A percentile compares a stretch with the other conserved stretches of the same genome.
phyloP scores from a whole-genome alignment of 495 filamentous ascomycete species.

The Penicillium coprophilum region DNA sequence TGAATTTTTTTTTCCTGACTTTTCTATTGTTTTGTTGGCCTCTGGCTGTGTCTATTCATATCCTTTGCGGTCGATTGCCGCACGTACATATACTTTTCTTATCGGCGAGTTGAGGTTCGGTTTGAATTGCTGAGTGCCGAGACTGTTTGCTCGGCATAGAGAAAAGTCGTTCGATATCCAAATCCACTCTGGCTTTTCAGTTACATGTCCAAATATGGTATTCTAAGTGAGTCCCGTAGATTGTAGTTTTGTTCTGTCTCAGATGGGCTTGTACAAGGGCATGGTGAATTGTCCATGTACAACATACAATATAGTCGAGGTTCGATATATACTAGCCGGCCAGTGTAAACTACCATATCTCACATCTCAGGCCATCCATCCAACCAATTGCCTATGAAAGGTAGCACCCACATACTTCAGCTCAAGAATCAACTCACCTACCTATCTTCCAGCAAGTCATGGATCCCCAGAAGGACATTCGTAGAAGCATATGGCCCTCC shows the following conservation, averaged over 20 bases:
- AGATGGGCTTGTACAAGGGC: not conserved
- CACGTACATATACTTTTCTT: conserved; percentile 26
- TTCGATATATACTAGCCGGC: not conserved
- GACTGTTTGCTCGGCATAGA: not conserved
- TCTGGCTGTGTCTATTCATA: conserved; percentile 16
- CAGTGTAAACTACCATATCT: not conserved
- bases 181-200: not conserved
- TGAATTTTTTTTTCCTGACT: conserved; percentile 3
- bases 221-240: not conserved
- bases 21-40: conserved; percentile 5
- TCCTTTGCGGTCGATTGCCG: conserved; percentile 17
- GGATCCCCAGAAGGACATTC: no score
- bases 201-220: not conserved
- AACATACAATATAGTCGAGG: not conserved
- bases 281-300: not conserved
- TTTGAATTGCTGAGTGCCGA: not conserved
- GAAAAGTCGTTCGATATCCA: conserved; percentile 13
- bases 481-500: no score
- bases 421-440: not conserved
- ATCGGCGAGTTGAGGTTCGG: conserved; percentile 8
- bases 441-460: not conserved
- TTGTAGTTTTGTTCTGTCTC: not conserved
- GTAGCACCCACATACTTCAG: not conserved
- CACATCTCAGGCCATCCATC: not conserved
- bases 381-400: not conserved